Percentiles rank a stretch among this genome's conserved stretches.
These are phyloP conservation scores for Phytophthora foliorum DNA, from an alignment of 352 stramenopile genomes.

Conservation along the genomic window DNA sequence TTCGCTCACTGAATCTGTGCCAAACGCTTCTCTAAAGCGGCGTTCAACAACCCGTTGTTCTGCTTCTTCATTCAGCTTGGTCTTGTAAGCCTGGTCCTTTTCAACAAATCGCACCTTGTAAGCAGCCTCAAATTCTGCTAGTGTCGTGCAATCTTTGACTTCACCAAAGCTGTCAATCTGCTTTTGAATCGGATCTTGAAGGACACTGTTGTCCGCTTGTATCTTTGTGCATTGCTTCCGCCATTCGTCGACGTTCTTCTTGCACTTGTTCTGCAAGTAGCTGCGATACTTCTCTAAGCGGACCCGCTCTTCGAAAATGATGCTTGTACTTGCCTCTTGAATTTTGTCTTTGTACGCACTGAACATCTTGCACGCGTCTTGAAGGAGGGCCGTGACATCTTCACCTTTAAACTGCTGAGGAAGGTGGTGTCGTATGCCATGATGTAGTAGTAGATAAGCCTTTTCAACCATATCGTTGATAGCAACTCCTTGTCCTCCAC, in stretches of 20 bases:
- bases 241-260: background rate
- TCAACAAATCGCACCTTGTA: conserved; percentile 4
- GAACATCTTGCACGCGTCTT: background rate
- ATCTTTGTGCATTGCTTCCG: background rate
- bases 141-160: background rate
- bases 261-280: background rate
- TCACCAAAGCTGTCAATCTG: conserved; percentile 13
- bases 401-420: background rate
- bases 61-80: conserved; percentile 4
- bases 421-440: background rate
- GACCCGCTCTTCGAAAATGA: background rate
- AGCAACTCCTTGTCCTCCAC: background rate
- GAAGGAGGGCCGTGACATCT: background rate
- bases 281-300: background rate
- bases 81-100: conserved; percentile 9
- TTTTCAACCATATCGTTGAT: background rate
- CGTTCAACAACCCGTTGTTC: background rate
- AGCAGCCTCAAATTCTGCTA: conserved; percentile 5
- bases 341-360: background rate
- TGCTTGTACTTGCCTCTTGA: background rate
- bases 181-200: too few relatives aligned
- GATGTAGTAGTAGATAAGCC: background rate
- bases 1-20: conserved; percentile 10
- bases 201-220: too few relatives aligned
- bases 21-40: conserved; percentile 1